Base-by-base conservation (phyloP, 805 yeast species). In the Ogataea henricii region DNA sequence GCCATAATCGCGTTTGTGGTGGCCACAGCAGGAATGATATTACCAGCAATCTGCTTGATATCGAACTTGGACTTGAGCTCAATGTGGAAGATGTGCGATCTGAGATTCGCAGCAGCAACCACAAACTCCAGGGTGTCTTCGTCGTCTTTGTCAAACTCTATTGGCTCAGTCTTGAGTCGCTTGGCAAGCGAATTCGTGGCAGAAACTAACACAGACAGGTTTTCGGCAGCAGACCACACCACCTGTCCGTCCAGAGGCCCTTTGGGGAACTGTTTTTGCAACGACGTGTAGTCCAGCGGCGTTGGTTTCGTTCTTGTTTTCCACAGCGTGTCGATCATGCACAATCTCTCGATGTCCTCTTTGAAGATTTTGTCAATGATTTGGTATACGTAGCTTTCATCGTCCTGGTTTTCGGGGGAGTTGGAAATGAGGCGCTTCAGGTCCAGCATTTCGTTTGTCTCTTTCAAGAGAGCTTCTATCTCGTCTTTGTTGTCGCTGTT, bases 11-110 rank as follows among this genome's bases (percentile, higher is more conserved):
- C 98, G 65, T 94, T 94, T 3, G 97, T 92, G 1, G 99, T 94
- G 5, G 99, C 98, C 57, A 95, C 91, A 0, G 99, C 99, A 0
- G 99, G 99, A 34, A 94, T 94, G 58, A 94, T 94, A 66, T 92
- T 94, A 5, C 99, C 99, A 0, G 99, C 99, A 54, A 92, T 90
- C 60, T 87, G 95, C 64, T 94, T 94, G 52, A 87, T 80, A 51
- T 89, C 96, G 62, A 95, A 94, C 50, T 87, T 84, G 3, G 94
- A 76, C 62, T 86, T 85, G 43, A 72, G 56, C 27, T 83, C 87
- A 47, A 91, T 90, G 20, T 75, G 72, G 62, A 91, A 92, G 2
- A 87, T 76, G 41, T 59, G 61, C 0, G 92, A 83, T 54, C 97
- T 75, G 40, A 91, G 72, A 59, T 90, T 89, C 0, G 97, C 82